Evolutionary conservation across 2,329 filamentous ascomycete species (phyloP), one percentile per base, ranked within the genome.

Genomic region (Acephala macrosclerotiorum): DNA sequence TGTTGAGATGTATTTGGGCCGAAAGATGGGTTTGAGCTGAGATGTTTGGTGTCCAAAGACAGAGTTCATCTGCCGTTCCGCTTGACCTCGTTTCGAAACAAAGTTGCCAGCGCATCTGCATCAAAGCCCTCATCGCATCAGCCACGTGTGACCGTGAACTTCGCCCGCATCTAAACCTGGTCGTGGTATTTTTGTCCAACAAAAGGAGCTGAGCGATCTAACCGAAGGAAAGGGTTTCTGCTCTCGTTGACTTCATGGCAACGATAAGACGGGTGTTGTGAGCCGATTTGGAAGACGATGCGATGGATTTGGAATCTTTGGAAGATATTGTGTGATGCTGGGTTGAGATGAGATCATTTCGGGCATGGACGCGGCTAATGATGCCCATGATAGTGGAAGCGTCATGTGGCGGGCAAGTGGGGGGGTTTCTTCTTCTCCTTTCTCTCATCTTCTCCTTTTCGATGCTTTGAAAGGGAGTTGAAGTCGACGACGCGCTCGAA

Each of bases 1-100:
- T 14, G 18, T 7, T 3, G 42, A 45, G n/a, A 45, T 7, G 36
- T 14, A 45, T 14, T n/a, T 7, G n/a, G 42, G n/a, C n/a, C n/a
- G n/a, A n/a, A n/a, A 25, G n/a, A 49, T 5, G 45, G 45, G 9
- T 4, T 5, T 33, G 20, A 22, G 45, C 1, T 22, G 4, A 53
- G 25, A 53, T 18, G 5, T 53, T 33, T 25, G 25, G 26, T 20
- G 8, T 11, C 11, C 1, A n/a, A 22, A n/a, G 18, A 22, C 3
- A 18, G 7, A 22, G 42, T 20, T 47, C 22, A 11, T 4, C 20
- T 47, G 5, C 12, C 12, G 42, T 18, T n/a, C 11, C 45, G 6
- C 3, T 25, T 25, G n/a, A n/a, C 40, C 2, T 25, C 45, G 49
- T 53, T 53, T 53, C 49, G 26, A 53, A 53, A 53, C 49, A 53